Evolutionary conservation across 257 asterid species (phyloP).

Genomic region (Solanum clarkiae): DNA sequence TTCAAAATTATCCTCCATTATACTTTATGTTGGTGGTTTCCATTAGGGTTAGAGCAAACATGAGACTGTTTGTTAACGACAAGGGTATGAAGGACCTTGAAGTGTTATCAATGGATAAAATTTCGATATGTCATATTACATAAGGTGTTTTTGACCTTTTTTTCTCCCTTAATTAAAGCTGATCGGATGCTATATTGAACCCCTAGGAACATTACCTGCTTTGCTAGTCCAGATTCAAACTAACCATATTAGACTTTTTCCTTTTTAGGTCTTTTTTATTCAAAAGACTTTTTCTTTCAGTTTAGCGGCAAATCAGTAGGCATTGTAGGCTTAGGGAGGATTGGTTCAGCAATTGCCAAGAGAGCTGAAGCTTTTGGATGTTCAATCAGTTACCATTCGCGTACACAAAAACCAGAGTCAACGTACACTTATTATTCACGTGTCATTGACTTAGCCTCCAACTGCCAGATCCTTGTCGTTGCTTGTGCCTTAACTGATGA

Average conservation of each 20-base stretch:
- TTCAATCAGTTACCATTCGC: slow-evolving; percentile 40
- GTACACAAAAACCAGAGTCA: slow-evolving; percentile 30
- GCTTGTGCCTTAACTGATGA: slow-evolving; percentile 49
- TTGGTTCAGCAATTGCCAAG: slow-evolving; percentile 68
- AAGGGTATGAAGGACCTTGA: neutral
- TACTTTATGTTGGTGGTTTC: neutral
- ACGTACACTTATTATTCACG: slow-evolving; percentile 31
- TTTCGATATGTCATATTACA: neutral
- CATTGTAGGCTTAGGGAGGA: slow-evolving; percentile 63
- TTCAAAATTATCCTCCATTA: neutral
- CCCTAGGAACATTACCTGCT: neutral
- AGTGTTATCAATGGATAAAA: neutral
- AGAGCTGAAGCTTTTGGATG: slow-evolving; percentile 74
- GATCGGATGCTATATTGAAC: neutral
- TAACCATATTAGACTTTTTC: neutral
- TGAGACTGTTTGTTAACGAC: neutral
- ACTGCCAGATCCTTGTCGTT: slow-evolving; percentile 47
- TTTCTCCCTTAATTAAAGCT: neutral
- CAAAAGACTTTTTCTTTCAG: slow-evolving; percentile 13
- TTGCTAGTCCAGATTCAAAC: neutral
- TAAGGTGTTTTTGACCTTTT: neutral
- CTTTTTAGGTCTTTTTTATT: neutral
- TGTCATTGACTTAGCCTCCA: slow-evolving; percentile 32
- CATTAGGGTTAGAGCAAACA: neutral
- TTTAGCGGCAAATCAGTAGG: slow-evolving; percentile 66